These are phyloP conservation scores for Xanthoconium separans DNA, from an alignment of 1,284 basidiomycete species.

Conservation along the genomic window DNA sequence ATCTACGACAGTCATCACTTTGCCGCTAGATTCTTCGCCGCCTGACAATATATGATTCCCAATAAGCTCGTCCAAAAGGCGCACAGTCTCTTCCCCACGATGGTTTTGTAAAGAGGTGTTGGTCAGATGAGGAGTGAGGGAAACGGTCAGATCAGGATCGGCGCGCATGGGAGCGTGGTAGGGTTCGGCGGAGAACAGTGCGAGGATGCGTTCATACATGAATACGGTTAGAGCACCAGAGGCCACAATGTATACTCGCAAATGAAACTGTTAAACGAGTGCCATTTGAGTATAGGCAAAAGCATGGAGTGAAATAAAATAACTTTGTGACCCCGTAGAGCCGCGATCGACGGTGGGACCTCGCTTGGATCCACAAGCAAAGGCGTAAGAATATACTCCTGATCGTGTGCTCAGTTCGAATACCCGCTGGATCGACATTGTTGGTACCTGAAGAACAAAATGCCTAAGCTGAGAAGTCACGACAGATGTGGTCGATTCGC, in stretches of 20 bases:
- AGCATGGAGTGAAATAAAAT: conserved; percentile 20
- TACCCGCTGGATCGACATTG: neutral
- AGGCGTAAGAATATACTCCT: conserved; percentile 85
- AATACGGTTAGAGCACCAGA: conserved; percentile 78
- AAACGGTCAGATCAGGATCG: conserved; percentile 23
- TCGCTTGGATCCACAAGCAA: conserved; percentile 74
- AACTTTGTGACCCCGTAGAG: conserved; percentile 68
- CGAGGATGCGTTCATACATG: conserved; percentile 81
- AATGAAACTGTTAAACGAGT: conserved; percentile 71
- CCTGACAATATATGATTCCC: conserved; percentile 58
- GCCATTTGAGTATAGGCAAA: conserved; percentile 10
- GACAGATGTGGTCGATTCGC: conserved; percentile 53
- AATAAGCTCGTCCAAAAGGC: conserved; percentile 75
- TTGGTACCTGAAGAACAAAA: conserved; percentile 89
- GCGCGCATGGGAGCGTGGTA: conserved; percentile 48
- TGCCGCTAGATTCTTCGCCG: conserved; percentile 15
- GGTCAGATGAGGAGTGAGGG: conserved; percentile 81
- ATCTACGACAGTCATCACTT: conserved; percentile 41
- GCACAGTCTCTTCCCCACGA: conserved; percentile 64
- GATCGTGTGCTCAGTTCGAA: conserved; percentile 10
- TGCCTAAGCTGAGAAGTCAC: conserved; percentile 88
- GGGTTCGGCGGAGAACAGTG: conserved; percentile 77
- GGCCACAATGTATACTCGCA: conserved; percentile 90
- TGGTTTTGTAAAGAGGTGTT: conserved; percentile 92
- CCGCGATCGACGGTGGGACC: conserved; percentile 27